Evolutionary conservation across 108 stramenopile genomes (phyloP).

Genomic region (Nannochloropsis granulata): DNA sequence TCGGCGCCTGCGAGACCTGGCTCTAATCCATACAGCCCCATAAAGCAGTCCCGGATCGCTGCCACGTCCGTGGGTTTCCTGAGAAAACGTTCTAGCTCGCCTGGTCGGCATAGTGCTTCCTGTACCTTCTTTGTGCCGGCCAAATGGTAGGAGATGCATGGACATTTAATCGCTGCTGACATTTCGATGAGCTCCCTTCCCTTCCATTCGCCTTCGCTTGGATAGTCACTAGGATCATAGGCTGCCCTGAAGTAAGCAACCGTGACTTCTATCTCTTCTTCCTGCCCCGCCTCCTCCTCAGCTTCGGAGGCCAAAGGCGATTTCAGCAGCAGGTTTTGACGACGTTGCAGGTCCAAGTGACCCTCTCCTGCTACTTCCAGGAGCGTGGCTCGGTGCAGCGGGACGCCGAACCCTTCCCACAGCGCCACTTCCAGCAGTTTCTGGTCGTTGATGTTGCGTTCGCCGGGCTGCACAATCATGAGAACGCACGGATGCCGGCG

Average conservation of each 20-base stretch:
- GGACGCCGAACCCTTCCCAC: constrained; percentile 52
- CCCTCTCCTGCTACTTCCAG: background rate
- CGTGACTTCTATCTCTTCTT: constrained; percentile 35
- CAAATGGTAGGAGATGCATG: constrained; percentile 70
- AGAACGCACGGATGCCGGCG: constrained; percentile 31
- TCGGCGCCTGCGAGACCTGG: constrained; percentile 49
- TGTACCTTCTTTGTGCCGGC: constrained; percentile 92
- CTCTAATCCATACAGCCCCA: constrained; percentile 59
- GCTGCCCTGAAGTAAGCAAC: constrained; percentile 81
- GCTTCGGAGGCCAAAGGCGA: background rate
- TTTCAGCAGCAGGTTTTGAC: background rate
- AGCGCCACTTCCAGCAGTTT: constrained; percentile 63
- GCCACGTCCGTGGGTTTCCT: background rate
- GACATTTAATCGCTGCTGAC: constrained; percentile 69
- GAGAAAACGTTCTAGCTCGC: constrained; percentile 61
- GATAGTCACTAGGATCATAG: constrained; percentile 83
- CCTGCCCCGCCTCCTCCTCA: background rate
- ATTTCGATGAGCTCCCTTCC: constrained; percentile 56
- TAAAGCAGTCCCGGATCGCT: constrained; percentile 51
- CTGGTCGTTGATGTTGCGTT: constrained; percentile 86
- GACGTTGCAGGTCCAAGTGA: background rate
- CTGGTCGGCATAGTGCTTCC: constrained; percentile 65
- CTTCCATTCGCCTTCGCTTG: constrained; percentile 55
- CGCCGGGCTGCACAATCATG: constrained; percentile 76
- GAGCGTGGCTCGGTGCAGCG: constrained; percentile 54